Conservation (phyloP, 108 stramenopile genomes). For the Cylindrotheca fusiformis region DNA sequence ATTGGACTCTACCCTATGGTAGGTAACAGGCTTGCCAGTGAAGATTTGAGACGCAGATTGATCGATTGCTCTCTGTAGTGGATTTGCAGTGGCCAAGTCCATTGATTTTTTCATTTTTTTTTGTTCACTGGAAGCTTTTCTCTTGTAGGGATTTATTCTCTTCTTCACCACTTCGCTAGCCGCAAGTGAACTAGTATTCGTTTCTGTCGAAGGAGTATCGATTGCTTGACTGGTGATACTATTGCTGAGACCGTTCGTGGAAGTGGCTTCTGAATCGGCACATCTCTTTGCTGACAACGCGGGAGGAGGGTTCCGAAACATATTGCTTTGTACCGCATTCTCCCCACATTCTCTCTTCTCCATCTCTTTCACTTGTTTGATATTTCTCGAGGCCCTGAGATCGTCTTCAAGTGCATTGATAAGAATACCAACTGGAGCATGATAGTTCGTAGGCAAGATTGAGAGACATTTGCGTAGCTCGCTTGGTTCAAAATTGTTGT, state of each 20-base stretch:
- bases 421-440: not conserved
- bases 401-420: not conserved
- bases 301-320: not conserved
- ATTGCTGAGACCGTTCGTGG: not conserved
- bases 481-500: not conserved
- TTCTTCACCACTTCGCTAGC: not conserved
- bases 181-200: not conserved
- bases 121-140: not conserved
- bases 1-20: conserved; percentile 34
- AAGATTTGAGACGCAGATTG: conserved; percentile 19
- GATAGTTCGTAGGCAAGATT: not conserved
- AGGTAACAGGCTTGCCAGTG: conserved; percentile 9
- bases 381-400: not conserved
- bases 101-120: not conserved
- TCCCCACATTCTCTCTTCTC: too few relatives aligned
- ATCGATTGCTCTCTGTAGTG: conserved; percentile 9
- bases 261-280: not conserved
- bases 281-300: not conserved
- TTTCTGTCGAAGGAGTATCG: too few relatives aligned
- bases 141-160: conserved; percentile 7
- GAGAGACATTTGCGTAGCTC: not conserved
- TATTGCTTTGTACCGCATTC: not conserved
- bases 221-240: not conserved
- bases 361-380: not conserved
- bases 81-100: not conserved